These are phyloP conservation scores for Suillus subalutaceus DNA, from an alignment of 768 basidiomycete species.

Conservation along the genomic window DNA sequence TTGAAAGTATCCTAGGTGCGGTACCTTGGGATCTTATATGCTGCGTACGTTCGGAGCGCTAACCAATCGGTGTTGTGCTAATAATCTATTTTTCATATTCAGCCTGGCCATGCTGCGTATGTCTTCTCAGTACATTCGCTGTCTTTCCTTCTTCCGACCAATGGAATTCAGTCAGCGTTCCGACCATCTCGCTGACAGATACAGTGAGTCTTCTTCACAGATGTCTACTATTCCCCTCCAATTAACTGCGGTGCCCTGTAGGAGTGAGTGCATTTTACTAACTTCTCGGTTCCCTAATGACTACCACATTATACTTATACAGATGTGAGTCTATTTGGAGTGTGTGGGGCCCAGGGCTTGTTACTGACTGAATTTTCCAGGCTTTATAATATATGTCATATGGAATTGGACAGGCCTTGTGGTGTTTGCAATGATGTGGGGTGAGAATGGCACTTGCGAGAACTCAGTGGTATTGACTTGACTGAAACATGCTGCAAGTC, in stretches of 20 bases:
- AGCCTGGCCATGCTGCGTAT: background rate
- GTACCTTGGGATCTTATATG: background rate
- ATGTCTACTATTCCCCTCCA: background rate
- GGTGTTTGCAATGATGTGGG: background rate
- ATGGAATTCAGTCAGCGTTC: background rate
- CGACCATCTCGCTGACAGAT: background rate
- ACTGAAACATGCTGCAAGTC: background rate
- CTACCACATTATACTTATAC: background rate
- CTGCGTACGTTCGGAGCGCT: background rate
- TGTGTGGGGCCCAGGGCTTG: background rate
- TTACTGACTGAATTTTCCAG: background rate
- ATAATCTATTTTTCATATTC: background rate
- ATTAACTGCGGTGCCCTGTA: background rate
- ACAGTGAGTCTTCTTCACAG: background rate
- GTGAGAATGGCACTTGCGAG: background rate
- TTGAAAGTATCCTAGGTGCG: background rate
- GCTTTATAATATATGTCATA: no score
- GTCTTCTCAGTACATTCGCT: background rate
- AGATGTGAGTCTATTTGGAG: background rate
- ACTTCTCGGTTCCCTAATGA: background rate
- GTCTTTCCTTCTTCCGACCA: background rate
- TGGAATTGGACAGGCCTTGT: background rate
- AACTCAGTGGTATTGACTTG: background rate
- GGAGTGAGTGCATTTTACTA: background rate
- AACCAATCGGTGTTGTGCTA: background rate